Evolutionary conservation across 331 rosid species (phyloP), one percentile per base, ranked within the genome.

Genomic region (Malus hybrid): DNA sequence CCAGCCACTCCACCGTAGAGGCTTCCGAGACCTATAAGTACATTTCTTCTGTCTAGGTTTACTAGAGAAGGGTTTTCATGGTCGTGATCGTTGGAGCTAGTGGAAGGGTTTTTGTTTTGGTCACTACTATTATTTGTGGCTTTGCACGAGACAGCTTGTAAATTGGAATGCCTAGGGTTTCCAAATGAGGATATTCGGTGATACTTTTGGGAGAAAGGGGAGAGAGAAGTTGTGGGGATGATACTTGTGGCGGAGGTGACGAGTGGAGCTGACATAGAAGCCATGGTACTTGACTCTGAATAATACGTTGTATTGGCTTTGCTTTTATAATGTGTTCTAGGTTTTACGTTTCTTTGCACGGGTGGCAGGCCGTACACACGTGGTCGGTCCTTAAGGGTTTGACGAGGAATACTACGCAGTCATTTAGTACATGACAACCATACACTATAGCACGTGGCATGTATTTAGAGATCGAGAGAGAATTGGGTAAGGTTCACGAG

Each of bases 1-100:
- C 80, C 31, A 0, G 80, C 22, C 28, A 57, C 29, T 1, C 81
- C 87, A 15, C 97, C 87, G 46, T 82, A 90, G 2, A 90, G 72
- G 1, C 93, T 89, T 78, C 90, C 89, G 1, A 91, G 83, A 2
- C 98, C 97, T n/a, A 93, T 20, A 3, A 93, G 86, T 18, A 93
- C 71, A 57, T 86, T 69, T 72, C 98, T 87, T 32, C 97, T 80
- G 16, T 87, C 86, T 14, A 79, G 34, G 46, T 59, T 79, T 4
- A 27, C 76, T 24, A 10, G 60, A 19, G 42, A 52, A 1, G 39
- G 66, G 6, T 69, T 70, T 27, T 10, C 55, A 7, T 7, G 57
- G 62, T 1, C 28, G 48, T 8, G 55, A 48, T 48, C 6, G 55
- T 48, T 48, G 55, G 55, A 2, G 55, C 19, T 14, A 48, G 55